Evolutionary conservation across 2,329 filamentous ascomycete species (phyloP).

Genomic region (Pseudocercospora eumusae): DNA sequence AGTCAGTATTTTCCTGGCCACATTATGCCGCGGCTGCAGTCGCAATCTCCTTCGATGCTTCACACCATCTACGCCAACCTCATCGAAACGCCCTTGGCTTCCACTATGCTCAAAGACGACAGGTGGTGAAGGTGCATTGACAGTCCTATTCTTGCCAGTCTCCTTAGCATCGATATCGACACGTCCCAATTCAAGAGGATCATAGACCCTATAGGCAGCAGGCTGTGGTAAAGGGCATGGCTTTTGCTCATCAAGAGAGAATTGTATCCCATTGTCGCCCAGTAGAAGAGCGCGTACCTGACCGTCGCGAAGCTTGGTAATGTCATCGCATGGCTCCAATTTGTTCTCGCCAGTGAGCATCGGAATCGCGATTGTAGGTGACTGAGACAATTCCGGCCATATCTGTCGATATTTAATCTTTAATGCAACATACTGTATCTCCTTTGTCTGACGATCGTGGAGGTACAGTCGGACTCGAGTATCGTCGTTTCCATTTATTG

Average conservation of each 20-base stretch:
- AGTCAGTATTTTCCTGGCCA: conserved; percentile 31
- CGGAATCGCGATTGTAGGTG: conserved; percentile 30
- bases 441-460: conserved; percentile 30
- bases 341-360: conserved; percentile 25
- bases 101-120: conserved; percentile 28
- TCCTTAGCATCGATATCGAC: conserved; percentile 22
- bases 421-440: conserved; percentile 30
- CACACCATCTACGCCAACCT: conserved; percentile 30
- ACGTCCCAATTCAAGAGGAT: conserved; percentile 17
- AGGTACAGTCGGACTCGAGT: conserved; percentile 33
- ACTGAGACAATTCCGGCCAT: conserved; percentile 28
- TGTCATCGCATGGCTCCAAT: conserved; percentile 29
- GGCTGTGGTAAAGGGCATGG: conserved; percentile 29
- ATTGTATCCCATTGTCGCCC: conserved; percentile 28
- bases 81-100: conserved; percentile 29
- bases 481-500: conserved; percentile 25
- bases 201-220: conserved; percentile 31
- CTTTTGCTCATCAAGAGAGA: conserved; percentile 28
- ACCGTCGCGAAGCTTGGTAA: conserved; percentile 30
- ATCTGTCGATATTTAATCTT: conserved; percentile 33
- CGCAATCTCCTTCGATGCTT: conserved; percentile 36
- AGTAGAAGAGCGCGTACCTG: conserved; percentile 29
- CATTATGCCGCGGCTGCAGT: conserved; percentile 30
- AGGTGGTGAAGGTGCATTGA: conserved; percentile 22
- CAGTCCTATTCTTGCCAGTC: conserved; percentile 34